These are phyloP conservation scores for Zasmidium angulare DNA, from an alignment of 2,329 filamentous ascomycete species.

Conservation along the genomic window DNA sequence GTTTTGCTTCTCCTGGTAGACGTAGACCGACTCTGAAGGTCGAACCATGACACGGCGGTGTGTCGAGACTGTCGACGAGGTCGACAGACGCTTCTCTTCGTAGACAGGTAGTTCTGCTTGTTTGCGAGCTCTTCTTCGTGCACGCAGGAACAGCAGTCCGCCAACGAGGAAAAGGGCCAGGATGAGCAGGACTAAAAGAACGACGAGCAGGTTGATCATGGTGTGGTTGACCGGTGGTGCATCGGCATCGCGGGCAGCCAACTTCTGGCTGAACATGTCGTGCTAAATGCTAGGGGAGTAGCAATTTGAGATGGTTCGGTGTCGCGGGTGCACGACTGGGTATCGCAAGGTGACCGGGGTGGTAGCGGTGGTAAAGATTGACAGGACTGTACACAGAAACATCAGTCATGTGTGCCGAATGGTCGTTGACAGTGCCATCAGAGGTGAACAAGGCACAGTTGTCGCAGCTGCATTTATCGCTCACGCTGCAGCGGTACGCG, in stretches of 20 bases:
- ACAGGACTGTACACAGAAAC: conserved; percentile 3
- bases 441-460: background rate
- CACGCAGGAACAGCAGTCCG: conserved; percentile 70
- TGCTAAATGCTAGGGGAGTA: background rate
- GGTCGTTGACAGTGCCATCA: background rate
- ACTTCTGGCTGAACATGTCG: conserved; percentile 34
- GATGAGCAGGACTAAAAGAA: conserved; percentile 75
- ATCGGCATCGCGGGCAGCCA: conserved; percentile 48
- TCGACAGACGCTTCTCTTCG: conserved; percentile 57
- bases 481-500: too few relatives aligned
- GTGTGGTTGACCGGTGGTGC: conserved; percentile 55
- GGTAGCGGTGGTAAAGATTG: background rate
- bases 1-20: conserved; percentile 76
- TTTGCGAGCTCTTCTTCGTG: conserved; percentile 53
- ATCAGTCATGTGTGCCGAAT: background rate
- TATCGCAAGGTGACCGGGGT: background rate
- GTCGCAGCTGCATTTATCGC: too few relatives aligned
- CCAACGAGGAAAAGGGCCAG: conserved; percentile 67
- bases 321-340: background rate
- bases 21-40: conserved; percentile 64
- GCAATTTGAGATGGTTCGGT: background rate
- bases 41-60: conserved; percentile 60
- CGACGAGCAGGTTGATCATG: conserved; percentile 75
- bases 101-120: conserved; percentile 66
- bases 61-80: conserved; percentile 43